Percentiles rank a stretch among this genome's conserved stretches.
Evolutionary conservation across 2,329 filamentous ascomycete genomes (phyloP).

Genomic region (Colletotrichum sojae): DNA sequence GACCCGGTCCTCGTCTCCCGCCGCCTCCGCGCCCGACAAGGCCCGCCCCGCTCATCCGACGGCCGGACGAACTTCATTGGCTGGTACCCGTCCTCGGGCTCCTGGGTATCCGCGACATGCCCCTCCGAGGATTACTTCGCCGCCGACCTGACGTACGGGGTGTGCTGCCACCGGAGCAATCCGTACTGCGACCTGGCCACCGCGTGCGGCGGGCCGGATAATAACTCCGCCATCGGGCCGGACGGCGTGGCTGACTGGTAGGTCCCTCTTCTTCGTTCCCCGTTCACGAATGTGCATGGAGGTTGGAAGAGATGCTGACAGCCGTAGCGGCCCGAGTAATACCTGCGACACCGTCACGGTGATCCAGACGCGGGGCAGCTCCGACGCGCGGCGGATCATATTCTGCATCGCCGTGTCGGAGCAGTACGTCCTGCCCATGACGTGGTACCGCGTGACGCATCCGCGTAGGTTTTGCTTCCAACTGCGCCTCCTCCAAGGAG

Average conservation of each 20-base stretch:
- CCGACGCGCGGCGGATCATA: conserved; percentile 24
- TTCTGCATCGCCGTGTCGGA: conserved; percentile 25
- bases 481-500: too few relatives aligned
- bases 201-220: conserved; percentile 16
- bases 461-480: neutral
- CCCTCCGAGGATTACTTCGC: conserved; percentile 32
- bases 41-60: neutral
- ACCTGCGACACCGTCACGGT: conserved; percentile 30
- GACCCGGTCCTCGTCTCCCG: neutral
- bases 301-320: too few relatives aligned
- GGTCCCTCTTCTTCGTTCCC: neutral
- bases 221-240: conserved; percentile 23
- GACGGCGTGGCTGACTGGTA: conserved; percentile 31
- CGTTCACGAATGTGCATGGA: too few relatives aligned
- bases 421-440: conserved; percentile 25
- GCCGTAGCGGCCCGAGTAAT: conserved; percentile 3
- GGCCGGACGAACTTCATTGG: conserved; percentile 28
- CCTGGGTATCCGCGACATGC: conserved; percentile 20
- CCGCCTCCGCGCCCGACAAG: neutral
- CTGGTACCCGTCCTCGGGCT: conserved; percentile 23
- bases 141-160: conserved; percentile 23
- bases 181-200: conserved; percentile 28
- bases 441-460: conserved; percentile 25
- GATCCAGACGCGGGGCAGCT: conserved; percentile 5
- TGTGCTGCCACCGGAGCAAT: conserved; percentile 22